Evolutionary conservation across 495 filamentous ascomycete species (phyloP).

Genomic region (Sordaria brevicollis): DNA sequence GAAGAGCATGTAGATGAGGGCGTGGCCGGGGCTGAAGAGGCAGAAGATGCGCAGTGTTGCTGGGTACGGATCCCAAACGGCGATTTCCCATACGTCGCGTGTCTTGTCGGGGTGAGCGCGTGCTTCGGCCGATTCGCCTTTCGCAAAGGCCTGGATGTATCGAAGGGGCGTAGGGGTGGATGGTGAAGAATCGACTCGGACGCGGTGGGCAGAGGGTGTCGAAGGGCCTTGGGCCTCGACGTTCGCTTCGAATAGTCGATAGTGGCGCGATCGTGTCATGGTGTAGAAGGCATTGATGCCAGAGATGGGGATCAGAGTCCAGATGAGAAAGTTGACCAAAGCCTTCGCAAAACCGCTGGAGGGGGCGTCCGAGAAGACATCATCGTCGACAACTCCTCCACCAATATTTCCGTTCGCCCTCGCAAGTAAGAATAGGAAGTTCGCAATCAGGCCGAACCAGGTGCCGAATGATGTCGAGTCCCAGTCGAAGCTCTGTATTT

Average conservation of each 20-base stretch:
- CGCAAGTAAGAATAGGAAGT: conserved; percentile 72
- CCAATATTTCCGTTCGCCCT: conserved; percentile 51
- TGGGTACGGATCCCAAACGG: conserved; percentile 86
- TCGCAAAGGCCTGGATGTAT: conserved; percentile 58
- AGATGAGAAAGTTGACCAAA: conserved; percentile 61
- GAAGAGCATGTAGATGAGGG: conserved; percentile 78
- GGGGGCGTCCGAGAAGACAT: conserved; percentile 71
- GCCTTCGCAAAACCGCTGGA: conserved; percentile 59
- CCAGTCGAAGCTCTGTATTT: conserved; percentile 81
- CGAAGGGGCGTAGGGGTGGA: conserved; percentile 67
- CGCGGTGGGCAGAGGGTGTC: conserved; percentile 81
- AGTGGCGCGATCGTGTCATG: conserved; percentile 70
- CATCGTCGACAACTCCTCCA: conserved; percentile 40
- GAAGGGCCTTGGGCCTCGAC: conserved; percentile 56
- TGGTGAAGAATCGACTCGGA: conserved; percentile 83
- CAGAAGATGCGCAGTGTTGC: conserved; percentile 76
- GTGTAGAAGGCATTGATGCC: conserved; percentile 70
- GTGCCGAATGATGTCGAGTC: conserved; percentile 69
- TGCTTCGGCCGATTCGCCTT: conserved; percentile 50
- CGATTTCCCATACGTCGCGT: conserved; percentile 89
- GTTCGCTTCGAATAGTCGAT: conserved; percentile 82
- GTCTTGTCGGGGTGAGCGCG: conserved; percentile 76
- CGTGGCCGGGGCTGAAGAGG: conserved; percentile 85
- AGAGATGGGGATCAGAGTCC: conserved; percentile 54
- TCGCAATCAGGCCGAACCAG: conserved; percentile 62